Percentiles rank a stretch among this genome's conserved stretches.
Evolutionary conservation across 257 asterid genomes (phyloP).

Genomic region (Forsythia suspensa): DNA sequence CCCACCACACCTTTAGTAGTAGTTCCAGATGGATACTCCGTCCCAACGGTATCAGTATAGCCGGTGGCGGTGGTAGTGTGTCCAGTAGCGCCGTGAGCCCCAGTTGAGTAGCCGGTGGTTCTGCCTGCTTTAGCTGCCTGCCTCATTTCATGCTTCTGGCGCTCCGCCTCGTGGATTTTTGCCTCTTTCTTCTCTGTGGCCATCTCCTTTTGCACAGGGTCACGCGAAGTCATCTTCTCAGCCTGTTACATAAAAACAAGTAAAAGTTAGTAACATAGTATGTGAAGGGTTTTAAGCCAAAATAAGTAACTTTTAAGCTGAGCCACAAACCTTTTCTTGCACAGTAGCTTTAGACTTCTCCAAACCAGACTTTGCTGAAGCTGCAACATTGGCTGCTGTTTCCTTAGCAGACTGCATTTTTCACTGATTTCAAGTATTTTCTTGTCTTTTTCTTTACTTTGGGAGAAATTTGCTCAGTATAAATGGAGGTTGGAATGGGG

Average conservation of each 20-base stretch:
- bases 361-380: conserved; percentile 37
- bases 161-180: conserved; percentile 26
- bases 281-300: too few species aligned
- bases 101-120: neutral
- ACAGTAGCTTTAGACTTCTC: conserved; percentile 31
- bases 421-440: neutral
- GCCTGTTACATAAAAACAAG: conserved; percentile 9
- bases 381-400: conserved; percentile 26
- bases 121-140: conserved; percentile 18
- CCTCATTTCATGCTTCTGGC: conserved; percentile 11
- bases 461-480: neutral
- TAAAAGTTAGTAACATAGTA: neutral
- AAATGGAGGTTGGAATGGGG: neutral
- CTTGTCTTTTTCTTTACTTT: neutral
- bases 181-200: conserved; percentile 37
- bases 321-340: conserved; percentile 14
- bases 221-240: conserved; percentile 31
- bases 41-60: neutral
- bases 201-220: conserved; percentile 37
- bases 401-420: conserved; percentile 21
- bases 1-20: neutral
- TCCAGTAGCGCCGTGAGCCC: neutral
- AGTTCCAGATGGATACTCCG: neutral
- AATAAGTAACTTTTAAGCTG: too few species aligned
- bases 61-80: neutral